Percentiles rank a stretch among this genome's conserved stretches.
Evolutionary conservation across 1,284 basidiomycete species (phyloP).

Genomic region (Kalmanozyma brasiliensis): DNA sequence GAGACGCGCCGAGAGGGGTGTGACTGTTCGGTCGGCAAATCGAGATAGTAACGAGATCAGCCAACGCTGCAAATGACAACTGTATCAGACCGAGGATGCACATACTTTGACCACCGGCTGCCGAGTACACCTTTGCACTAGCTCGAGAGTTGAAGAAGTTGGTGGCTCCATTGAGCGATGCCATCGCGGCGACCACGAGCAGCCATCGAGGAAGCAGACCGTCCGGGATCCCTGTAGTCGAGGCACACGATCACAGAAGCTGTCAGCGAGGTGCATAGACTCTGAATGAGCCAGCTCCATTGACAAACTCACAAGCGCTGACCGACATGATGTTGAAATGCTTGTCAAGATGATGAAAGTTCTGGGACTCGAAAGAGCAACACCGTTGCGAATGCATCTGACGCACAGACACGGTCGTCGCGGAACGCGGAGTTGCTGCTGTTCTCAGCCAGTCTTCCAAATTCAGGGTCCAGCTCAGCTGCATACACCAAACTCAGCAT

Average conservation of each 20-base stretch:
- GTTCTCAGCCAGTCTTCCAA: constrained; percentile 16
- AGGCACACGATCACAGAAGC: not conserved
- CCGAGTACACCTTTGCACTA: constrained; percentile 60
- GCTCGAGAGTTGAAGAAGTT: constrained; percentile 56
- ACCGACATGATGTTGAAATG: constrained; percentile 12
- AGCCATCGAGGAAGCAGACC: constrained; percentile 62
- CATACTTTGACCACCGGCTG: constrained; percentile 45
- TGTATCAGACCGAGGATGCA: not conserved
- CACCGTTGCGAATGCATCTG: not conserved
- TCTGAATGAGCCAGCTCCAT: too few species aligned
- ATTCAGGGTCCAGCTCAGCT: constrained; percentile 21
- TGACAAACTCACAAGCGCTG: constrained; percentile 32
- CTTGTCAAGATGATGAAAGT: not conserved
- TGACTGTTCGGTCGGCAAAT: constrained; percentile 28
- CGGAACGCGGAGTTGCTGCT: constrained; percentile 34
- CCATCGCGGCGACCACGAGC: constrained; percentile 53
- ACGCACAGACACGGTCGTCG: constrained; percentile 6
- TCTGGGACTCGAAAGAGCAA: not conserved
- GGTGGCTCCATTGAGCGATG: constrained; percentile 57
- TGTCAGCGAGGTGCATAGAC: too few species aligned
- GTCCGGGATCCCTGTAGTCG: constrained; percentile 44
- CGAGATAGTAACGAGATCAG: not conserved
- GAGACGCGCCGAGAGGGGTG: constrained; percentile 59
- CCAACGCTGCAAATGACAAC: not conserved
- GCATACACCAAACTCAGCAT: constrained; percentile 1